Evolutionary conservation across 495 filamentous ascomycete species (phyloP).

Genomic region (Penicillium lagena): DNA sequence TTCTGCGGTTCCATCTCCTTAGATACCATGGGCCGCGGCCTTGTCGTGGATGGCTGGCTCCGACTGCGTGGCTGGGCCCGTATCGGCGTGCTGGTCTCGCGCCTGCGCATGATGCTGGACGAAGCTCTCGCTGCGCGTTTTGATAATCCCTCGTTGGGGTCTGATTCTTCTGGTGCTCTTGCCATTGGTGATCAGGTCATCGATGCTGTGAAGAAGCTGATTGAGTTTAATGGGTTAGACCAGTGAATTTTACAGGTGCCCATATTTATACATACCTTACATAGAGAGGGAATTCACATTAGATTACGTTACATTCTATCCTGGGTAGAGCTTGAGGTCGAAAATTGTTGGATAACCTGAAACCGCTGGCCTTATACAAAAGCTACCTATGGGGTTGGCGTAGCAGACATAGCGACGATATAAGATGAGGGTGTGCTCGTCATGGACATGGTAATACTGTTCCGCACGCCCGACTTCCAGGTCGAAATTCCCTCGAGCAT

Average conservation of each 20-base stretch:
- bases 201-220: conserved; percentile 64
- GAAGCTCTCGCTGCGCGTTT: conserved; percentile 69
- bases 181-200: conserved; percentile 59
- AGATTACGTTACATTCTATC: not conserved
- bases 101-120: conserved; percentile 81
- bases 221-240: conserved; percentile 86
- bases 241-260: conserved; percentile 24
- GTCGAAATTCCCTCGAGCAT: no score
- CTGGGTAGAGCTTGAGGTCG: no score
- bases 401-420: no score
- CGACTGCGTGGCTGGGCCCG: conserved; percentile 87
- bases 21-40: conserved; percentile 80
- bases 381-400: no score
- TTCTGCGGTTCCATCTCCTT: conserved; percentile 80
- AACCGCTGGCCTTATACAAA: no score
- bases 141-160: conserved; percentile 57
- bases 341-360: no score
- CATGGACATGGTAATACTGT: no score
- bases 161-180: conserved; percentile 5
- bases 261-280: not conserved
- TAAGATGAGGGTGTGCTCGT: no score
- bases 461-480: no score
- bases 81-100: conserved; percentile 82
- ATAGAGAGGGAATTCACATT: conserved; percentile 1
- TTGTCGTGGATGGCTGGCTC: conserved; percentile 92